phyloP scores from a whole-genome alignment of 1,284 basidiomycete genomes.

The Fereydounia khargensis region DNA sequence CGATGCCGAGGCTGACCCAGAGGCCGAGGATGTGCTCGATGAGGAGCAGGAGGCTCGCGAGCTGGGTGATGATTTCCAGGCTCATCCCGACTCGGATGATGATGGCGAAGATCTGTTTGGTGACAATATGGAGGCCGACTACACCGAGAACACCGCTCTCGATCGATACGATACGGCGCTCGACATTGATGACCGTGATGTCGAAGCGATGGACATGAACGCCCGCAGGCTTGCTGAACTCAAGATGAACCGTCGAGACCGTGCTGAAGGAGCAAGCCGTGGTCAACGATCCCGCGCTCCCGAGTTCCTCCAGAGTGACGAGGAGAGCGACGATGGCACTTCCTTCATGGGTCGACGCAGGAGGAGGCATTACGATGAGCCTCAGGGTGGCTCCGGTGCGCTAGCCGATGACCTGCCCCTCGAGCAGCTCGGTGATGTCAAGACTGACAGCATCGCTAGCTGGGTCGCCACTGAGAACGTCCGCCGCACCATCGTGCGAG shows the following conservation, averaged over 20 bases:
- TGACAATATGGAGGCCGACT: slow-evolving; percentile 75
- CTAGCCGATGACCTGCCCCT: slow-evolving; percentile 77
- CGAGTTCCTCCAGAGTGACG: slow-evolving; percentile 75
- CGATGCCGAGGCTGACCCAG: slow-evolving; percentile 38
- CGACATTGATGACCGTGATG: slow-evolving; percentile 81
- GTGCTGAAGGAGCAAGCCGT: slow-evolving; percentile 66
- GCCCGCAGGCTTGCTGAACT: slow-evolving; percentile 81
- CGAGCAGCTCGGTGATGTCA: slow-evolving; percentile 95
- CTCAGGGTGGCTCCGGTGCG: slow-evolving; percentile 65
- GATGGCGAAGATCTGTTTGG: slow-evolving; percentile 93
- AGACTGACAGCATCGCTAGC: slow-evolving; percentile 91
- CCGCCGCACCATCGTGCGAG: slow-evolving; percentile 80
- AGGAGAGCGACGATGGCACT: slow-evolving; percentile 58
- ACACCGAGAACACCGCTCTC: slow-evolving; percentile 74
- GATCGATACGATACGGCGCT: slow-evolving; percentile 79
- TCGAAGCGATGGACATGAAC: slow-evolving; percentile 70
- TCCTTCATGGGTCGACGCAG: slow-evolving; percentile 56
- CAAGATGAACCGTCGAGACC: slow-evolving; percentile 84
- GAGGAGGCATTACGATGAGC: slow-evolving; percentile 60
- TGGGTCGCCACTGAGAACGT: slow-evolving; percentile 95
- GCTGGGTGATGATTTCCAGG: slow-evolving; percentile 61
- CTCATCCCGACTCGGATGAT: slow-evolving; percentile 66
- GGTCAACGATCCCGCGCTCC: slow-evolving; percentile 71
- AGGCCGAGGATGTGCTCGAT: slow-evolving; percentile 39
- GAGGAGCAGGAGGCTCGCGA: slow-evolving; percentile 45